These are phyloP conservation scores for Uronychia binucleata DNA, from an alignment of 73 alveolate genomes.

Conservation along the genomic window DNA sequence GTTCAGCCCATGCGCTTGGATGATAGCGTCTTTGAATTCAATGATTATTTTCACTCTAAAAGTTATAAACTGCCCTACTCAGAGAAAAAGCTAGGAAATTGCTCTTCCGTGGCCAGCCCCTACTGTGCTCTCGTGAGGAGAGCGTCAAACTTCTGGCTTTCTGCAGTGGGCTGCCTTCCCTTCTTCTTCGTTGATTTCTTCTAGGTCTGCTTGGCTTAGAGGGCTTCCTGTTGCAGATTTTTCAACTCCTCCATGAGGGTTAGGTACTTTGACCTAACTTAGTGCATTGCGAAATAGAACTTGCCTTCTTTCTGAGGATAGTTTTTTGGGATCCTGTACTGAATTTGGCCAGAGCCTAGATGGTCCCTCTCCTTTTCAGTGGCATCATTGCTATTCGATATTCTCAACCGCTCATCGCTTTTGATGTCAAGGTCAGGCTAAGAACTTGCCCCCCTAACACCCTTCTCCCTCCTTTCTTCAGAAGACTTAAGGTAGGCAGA, in stretches of 20 bases:
- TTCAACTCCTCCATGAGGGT: neutral
- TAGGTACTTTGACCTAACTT: neutral
- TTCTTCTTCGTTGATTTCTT: no score
- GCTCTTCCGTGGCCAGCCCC: neutral
- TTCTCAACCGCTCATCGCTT: no score
- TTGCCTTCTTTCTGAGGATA: neutral
- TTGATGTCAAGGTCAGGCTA: no score
- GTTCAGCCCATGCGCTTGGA: neutral
- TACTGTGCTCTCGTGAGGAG: neutral
- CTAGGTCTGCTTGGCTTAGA: neutral
- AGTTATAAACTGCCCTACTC: neutral
- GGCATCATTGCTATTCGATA: no score
- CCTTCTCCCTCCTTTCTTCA: no score
- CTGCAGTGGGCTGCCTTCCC: neutral
- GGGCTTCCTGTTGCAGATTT: neutral
- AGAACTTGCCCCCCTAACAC: no score
- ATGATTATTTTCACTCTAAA: neutral
- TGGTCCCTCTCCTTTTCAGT: no score
- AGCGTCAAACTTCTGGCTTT: neutral
- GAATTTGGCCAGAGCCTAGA: no score
- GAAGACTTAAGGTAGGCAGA: no score
- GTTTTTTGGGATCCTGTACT: no score
- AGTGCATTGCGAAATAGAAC: neutral
- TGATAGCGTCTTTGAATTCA: neutral
- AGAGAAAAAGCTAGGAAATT: neutral